These are phyloP conservation scores for Amoebophrya sp. DNA, from an alignment of 169 alveolate species.

Conservation along the genomic window DNA sequence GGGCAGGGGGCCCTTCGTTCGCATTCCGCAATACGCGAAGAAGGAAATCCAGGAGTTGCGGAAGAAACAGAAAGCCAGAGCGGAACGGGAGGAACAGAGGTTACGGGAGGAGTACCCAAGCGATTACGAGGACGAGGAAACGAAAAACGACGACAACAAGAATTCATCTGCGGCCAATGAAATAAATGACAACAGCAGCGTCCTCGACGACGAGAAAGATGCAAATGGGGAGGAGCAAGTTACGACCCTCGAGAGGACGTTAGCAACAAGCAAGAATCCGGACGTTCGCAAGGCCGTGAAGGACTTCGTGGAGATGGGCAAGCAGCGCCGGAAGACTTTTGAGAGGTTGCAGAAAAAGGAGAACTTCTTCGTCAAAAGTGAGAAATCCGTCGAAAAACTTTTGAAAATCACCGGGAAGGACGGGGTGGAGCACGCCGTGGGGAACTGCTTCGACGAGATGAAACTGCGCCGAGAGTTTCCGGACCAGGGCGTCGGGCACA, in stretches of 20 bases:
- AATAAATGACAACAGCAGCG: neutral
- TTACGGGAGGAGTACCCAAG: neutral
- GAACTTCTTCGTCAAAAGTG: neutral
- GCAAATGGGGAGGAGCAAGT: too few relatives aligned
- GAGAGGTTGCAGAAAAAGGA: neutral
- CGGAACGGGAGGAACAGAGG: neutral
- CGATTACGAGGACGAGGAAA: neutral
- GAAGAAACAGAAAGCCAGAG: neutral
- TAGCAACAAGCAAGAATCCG: too few relatives aligned
- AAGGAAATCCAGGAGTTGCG: neutral
- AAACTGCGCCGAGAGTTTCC: neutral
- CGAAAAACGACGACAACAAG: neutral
- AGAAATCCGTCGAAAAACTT: neutral
- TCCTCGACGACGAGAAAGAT: neutral
- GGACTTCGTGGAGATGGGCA: neutral
- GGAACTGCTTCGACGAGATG: neutral
- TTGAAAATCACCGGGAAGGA: neutral
- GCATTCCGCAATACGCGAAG: neutral
- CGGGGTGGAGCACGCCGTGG: neutral
- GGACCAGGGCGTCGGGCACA: neutral
- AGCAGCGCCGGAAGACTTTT: neutral
- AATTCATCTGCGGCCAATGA: neutral
- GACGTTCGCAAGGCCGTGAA: too few relatives aligned
- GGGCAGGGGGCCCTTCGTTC: neutral
- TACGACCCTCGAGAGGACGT: too few relatives aligned